phyloP scores from a whole-genome alignment of 345 rosid species.

The Euphorbia lathyris region DNA sequence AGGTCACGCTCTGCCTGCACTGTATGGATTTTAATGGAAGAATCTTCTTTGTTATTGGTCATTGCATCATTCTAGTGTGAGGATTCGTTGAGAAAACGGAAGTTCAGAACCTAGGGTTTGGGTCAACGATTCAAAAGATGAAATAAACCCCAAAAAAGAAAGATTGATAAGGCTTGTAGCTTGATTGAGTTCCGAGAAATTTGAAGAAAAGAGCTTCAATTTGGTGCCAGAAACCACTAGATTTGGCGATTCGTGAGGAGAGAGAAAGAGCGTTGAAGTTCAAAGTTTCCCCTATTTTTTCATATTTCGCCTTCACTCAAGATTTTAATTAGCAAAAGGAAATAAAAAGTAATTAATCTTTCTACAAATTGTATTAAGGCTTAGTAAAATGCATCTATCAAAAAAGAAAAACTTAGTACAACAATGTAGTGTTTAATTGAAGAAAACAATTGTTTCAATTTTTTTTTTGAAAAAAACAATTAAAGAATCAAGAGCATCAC shows the following conservation, averaged over 20 bases:
- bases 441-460: too few species aligned
- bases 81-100: neutral
- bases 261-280: neutral
- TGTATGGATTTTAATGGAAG: constrained; percentile 41
- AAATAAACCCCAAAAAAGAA: neutral
- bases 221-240: neutral
- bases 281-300: too few species aligned
- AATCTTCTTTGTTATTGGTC: constrained; percentile 21
- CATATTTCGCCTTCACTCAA: too few species aligned
- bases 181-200: constrained; percentile 23
- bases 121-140: neutral
- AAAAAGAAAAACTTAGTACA: too few species aligned
- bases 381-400: too few species aligned
- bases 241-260: neutral
- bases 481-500: too few species aligned
- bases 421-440: too few species aligned
- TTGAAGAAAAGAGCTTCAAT: neutral
- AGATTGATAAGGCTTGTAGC: neutral
- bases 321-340: too few species aligned
- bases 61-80: neutral
- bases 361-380: too few species aligned
- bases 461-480: too few species aligned
- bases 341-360: too few species aligned
- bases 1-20: constrained; percentile 86
- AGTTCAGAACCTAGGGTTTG: constrained; percentile 16